Percentiles rank a stretch among this genome's conserved stretches.
These are phyloP conservation scores for Leishmania mexicana DNA, from an alignment of 208 protist genomes.

Conservation along the genomic window DNA sequence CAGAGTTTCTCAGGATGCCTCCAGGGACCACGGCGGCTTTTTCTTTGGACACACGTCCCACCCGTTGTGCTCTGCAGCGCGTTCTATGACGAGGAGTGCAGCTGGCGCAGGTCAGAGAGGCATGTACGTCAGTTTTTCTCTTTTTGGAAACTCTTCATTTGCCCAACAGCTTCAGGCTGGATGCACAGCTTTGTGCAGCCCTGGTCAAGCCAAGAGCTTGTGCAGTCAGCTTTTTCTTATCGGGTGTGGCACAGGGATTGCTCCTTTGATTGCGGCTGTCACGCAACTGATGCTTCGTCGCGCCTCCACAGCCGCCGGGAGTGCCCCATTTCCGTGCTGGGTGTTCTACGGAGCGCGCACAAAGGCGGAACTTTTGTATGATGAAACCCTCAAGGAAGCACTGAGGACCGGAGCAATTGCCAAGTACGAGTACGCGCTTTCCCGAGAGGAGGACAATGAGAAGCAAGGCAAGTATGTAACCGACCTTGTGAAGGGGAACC, in stretches of 20 bases:
- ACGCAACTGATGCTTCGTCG: conserved; percentile 45
- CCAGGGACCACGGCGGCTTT: conserved; percentile 2
- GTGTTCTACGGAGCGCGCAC: conserved; percentile 74
- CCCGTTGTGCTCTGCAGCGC: conserved; percentile 26
- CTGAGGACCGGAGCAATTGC: conserved; percentile 45
- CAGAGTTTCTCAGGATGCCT: conserved; percentile 4
- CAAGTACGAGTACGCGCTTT: conserved; percentile 66
- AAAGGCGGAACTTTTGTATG: conserved; percentile 66
- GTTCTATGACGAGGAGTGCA: not conserved
- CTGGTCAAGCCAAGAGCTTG: not conserved
- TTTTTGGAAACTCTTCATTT: conserved; percentile 69
- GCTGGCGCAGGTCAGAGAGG: conserved; percentile 1
- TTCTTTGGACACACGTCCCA: conserved; percentile 48
- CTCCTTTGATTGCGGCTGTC: conserved; percentile 74
- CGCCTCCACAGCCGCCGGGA: not conserved
- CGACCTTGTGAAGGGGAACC: conserved; percentile 51
- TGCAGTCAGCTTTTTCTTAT: conserved; percentile 56
- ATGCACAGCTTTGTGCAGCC: conserved; percentile 15
- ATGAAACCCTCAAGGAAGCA: conserved; percentile 55
- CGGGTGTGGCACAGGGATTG: conserved; percentile 80
- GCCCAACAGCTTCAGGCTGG: conserved; percentile 38
- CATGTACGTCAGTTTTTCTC: conserved; percentile 58
- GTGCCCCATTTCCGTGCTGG: conserved; percentile 47
- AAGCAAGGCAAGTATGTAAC: conserved; percentile 51
- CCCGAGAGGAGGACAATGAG: conserved; percentile 29